These are phyloP conservation scores for Rhizophagus prolifer DNA, from an alignment of 192 early-diverging fungal genomes.

Conservation along the genomic window DNA sequence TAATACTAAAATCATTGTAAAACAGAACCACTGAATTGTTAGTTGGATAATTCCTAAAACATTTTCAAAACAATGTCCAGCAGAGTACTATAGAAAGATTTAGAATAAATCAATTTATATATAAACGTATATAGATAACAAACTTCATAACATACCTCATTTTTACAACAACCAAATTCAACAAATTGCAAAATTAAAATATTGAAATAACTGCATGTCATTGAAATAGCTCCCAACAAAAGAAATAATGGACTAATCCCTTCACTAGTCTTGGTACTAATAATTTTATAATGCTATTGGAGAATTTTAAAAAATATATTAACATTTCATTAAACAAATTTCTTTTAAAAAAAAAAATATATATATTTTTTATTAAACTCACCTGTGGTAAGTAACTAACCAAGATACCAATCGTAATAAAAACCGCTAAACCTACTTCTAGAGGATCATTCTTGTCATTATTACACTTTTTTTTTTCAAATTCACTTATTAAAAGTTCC, in stretches of 20 bases:
- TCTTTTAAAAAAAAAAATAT: neutral
- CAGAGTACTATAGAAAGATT: conserved; percentile 1
- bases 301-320: neutral
- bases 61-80: conserved; percentile 55
- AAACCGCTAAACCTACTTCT: conserved; percentile 47
- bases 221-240: conserved; percentile 51
- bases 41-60: conserved; percentile 65
- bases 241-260: conserved; percentile 61
- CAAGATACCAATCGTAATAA: conserved; percentile 80
- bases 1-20: conserved; percentile 64
- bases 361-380: no score
- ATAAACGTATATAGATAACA: neutral
- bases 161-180: conserved; percentile 45
- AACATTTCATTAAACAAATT: neutral
- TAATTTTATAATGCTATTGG: conserved; percentile 50
- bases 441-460: neutral
- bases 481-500: no score
- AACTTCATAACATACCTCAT: conserved; percentile 36
- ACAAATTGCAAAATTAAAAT: conserved; percentile 54
- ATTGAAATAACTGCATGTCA: conserved; percentile 56
- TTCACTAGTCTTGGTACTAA: conserved; percentile 52
- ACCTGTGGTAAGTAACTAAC: conserved; percentile 89
- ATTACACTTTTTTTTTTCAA: no score
- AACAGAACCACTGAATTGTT: conserved; percentile 62
- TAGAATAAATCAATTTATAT: neutral